Base-by-base conservation (phyloP, 2,329 filamentous ascomycete species). In the Paradendryphiella salina region DNA sequence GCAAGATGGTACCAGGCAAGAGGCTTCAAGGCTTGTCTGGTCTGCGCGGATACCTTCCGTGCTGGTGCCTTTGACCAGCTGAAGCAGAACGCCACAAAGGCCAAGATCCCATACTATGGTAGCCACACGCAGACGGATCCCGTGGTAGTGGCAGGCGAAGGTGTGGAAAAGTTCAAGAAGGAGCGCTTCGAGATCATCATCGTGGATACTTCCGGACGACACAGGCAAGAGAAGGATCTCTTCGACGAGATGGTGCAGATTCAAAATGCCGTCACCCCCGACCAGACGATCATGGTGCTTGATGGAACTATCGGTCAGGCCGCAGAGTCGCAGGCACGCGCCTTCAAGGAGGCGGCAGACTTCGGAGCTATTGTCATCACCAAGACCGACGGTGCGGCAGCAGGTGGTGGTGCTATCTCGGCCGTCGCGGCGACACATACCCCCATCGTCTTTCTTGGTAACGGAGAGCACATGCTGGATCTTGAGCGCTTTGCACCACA, bases 181-280 rank as follows among this genome's bases (percentile, higher is more conserved):
- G 94, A 99, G 78, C 84, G 86, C 39, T 99, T 99, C 71, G 94
- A 99, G 75, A 87, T 99, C 61, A 99, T 99, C 67, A 97, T 99
- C 56, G 94, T 99, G 47, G 94, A 99, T 77, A 99, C 94, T 0
- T 96, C 90, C 38, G 94, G 94, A 73, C 83, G 94, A 61, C 94
- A 99, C 77, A 85, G 91, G 69, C 94, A 99, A 70, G 94, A 99
- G 75, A 86, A 90, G 66, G 92, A 95, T 9, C 80, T 99, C 3
- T 99, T 99, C 76, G 89, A 92, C 57, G 94, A 99, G 75, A 99
- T 99, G 94, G 83, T 91, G 54, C 92, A 99, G 69, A 97, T 99
- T 53, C 94, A 99, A 71, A 81, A 82, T 10, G 94, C 94, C 1
- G 89, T 99, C 37, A 85, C 84, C 45, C 92, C 94, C 0, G 90